Percentiles rank a stretch among this genome's conserved stretches.
These are phyloP conservation scores for Cydonia oblonga DNA, from an alignment of 331 rosid genomes.

Conservation along the genomic window DNA sequence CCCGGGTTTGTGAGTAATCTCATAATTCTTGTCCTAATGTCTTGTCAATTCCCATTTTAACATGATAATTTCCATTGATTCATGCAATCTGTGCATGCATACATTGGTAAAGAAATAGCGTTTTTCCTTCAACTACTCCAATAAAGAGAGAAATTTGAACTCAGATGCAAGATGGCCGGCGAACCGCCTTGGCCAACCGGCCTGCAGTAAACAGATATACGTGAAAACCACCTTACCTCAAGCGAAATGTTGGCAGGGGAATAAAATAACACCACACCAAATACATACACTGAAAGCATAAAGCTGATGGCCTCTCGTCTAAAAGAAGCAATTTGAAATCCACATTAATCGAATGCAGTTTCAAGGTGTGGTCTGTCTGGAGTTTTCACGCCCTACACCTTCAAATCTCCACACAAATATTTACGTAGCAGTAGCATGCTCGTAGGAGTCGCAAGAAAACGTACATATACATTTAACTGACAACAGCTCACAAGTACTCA, in stretches of 20 bases:
- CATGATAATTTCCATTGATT: background rate
- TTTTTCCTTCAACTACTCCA: background rate
- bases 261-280: background rate
- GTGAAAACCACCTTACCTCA: background rate
- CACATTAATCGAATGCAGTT: background rate
- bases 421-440: background rate
- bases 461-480: background rate
- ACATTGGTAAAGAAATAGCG: background rate
- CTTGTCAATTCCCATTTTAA: background rate
- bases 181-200: background rate
- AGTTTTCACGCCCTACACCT: background rate
- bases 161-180: background rate
- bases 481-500: background rate
- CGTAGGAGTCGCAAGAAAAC: background rate
- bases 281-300: background rate
- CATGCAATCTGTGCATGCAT: background rate
- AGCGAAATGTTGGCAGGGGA: background rate
- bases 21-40: background rate
- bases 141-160: background rate
- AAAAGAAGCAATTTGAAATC: constrained; percentile 2
- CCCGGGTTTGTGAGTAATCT: background rate
- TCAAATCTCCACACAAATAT: background rate
- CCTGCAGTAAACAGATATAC: background rate
- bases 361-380: background rate
- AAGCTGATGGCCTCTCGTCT: background rate